Evolutionary conservation across 1,284 basidiomycete species (phyloP).

Genomic region (Bjerkandera adusta): DNA sequence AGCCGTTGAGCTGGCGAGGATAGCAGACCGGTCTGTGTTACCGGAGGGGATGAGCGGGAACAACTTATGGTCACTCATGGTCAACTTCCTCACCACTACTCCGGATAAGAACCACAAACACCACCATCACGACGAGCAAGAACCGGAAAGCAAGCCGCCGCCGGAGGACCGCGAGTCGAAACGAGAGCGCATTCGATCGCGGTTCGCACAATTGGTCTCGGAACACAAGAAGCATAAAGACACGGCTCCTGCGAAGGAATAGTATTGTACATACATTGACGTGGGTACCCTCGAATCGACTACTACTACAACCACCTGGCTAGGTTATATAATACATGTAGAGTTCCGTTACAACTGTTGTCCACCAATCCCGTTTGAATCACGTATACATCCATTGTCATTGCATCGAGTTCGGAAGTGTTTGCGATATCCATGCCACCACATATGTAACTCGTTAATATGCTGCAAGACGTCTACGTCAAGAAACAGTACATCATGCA

Average conservation of each 20-base stretch:
- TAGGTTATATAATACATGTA: no score
- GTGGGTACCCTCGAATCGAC: no score
- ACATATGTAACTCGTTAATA: no score
- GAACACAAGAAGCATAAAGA: slow-evolving; percentile 21
- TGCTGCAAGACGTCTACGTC: no score
- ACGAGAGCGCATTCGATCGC: slow-evolving; percentile 23
- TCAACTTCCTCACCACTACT: slow-evolving; percentile 54
- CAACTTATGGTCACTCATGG: slow-evolving; percentile 64
- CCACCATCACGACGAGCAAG: slow-evolving; percentile 11
- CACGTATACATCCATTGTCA: no score
- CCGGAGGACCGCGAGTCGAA: slow-evolving; percentile 10
- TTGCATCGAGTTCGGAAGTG: no score
- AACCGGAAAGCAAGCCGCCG: not conserved
- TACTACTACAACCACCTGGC: no score
- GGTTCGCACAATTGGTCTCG: slow-evolving; percentile 26
- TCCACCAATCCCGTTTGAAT: no score
- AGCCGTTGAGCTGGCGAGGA: slow-evolving; percentile 62
- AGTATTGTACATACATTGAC: no score
- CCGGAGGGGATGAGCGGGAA: slow-evolving; percentile 64
- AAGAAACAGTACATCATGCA: no score
- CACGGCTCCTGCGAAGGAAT: not conserved
- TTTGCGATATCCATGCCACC: no score
- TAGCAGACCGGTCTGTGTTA: slow-evolving; percentile 66
- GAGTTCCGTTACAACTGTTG: no score
- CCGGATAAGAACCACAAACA: slow-evolving; percentile 28